Conservation (phyloP, 352 stramenopile genomes). For the Phytophthora sojae region DNA sequence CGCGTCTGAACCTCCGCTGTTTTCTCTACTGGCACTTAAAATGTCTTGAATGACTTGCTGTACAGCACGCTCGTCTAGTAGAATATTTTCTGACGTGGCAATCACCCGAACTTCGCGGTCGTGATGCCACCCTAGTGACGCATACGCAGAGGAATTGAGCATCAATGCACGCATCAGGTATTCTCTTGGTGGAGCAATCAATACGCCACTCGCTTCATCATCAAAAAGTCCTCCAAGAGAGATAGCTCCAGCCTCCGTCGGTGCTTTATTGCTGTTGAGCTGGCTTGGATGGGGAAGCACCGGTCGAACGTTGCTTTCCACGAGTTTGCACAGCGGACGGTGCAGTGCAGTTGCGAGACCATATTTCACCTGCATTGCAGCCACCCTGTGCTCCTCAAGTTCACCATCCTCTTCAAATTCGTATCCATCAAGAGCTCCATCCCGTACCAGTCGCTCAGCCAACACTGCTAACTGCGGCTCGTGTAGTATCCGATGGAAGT, state of each 20-base stretch:
- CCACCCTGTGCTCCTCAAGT: constrained; percentile 13
- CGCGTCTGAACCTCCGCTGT: background rate
- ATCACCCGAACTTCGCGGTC: constrained; percentile 25
- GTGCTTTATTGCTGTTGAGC: constrained; percentile 15
- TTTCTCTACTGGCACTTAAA: constrained; percentile 1
- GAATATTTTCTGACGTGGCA: background rate
- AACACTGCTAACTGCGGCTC: constrained; percentile 48
- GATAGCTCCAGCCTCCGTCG: constrained; percentile 18
- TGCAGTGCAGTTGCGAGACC: constrained; percentile 26
- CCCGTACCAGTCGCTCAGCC: constrained; percentile 37
- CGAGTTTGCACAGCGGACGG: constrained; percentile 37
- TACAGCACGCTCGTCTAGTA: constrained; percentile 18
- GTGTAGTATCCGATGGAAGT: constrained; percentile 40
- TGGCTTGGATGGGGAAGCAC: constrained; percentile 28
- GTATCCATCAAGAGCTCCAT: constrained; percentile 23
- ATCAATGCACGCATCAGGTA: constrained; percentile 17
- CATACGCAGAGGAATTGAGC: constrained; percentile 2
- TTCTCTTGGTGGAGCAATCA: background rate
- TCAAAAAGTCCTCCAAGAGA: constrained; percentile 25
- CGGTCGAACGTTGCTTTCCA: constrained; percentile 24
- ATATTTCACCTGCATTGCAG: constrained; percentile 33
- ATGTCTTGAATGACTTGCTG: constrained; percentile 15
- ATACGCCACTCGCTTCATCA: constrained; percentile 5
- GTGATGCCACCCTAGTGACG: constrained; percentile 6
- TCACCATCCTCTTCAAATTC: constrained; percentile 1